Base-by-base conservation (phyloP, 2,329 filamentous ascomycete species). In the Daldinia sp. region DNA sequence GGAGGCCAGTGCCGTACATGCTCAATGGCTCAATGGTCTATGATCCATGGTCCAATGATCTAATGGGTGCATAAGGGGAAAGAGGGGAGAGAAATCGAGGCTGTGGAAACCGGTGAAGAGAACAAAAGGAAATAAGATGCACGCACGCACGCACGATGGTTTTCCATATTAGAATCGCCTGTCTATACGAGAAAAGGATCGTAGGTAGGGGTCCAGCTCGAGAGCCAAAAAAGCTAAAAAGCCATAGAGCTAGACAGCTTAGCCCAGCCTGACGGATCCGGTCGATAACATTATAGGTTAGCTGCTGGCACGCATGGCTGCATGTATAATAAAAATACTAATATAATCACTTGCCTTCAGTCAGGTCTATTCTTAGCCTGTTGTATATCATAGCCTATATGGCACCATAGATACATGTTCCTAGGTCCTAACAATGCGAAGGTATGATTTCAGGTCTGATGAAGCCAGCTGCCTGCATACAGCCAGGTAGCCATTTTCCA, bases 331-430 rank as follows among this genome's bases (percentile, higher is more conserved):
- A 54, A 37, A 23, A 53, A 59, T 59, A 37, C 26, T 20, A 55
- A 44, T 50, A 50, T 57, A 18, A 55, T 64, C 30, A 28, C 33
- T 50, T 7, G 37, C 41, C 48, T 53, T 28, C 53, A 57, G 42
- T 35, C 35, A 42, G 37, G 58, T 66, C 69, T 71, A 71, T 71
- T 69, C 66, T 71, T 71, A 71, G 69, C 57, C 42, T 23, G 42
- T 39, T 41, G 54, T 60, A 51, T 39, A 65, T 53, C 64, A 58
- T 64, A 56, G 56, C 60, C 48, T 56, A 50, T 56, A 50, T 68
- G 26, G 59, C 63, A 63, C 65, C 35, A 61, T 59, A 64, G 44
- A 57, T 57, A 61, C 56, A 65, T 55, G 53, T 48, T 50, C 51
- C 51, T 54, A 54, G 48, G 60, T 48, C 53, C 61, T 48, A 35